Percentiles rank a stretch among this genome's conserved stretches.
Evolutionary conservation across 192 early-diverging fungal genomes (phyloP).

Genomic region (Linnemannia exigua): DNA sequence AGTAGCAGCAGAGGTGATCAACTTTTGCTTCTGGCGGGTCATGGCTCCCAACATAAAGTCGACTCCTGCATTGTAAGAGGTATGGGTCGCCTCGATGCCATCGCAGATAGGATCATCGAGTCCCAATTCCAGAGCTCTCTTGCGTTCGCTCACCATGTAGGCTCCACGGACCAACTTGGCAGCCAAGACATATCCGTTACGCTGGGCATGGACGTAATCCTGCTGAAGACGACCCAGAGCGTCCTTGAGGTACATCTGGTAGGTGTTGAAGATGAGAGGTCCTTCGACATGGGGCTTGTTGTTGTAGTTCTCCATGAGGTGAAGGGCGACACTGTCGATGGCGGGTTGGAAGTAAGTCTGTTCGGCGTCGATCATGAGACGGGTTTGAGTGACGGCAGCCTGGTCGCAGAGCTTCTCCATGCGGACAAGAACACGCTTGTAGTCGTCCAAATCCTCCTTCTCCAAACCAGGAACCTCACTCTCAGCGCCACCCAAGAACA

Average conservation of each 20-base stretch:
- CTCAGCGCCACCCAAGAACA: constrained; percentile 38
- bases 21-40: constrained; percentile 26
- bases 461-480: constrained; percentile 33
- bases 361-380: constrained; percentile 94
- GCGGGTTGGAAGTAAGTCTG: constrained; percentile 94
- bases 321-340: constrained; percentile 87
- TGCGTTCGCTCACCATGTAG: constrained; percentile 79
- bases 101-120: constrained; percentile 88
- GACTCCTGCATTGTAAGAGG: constrained; percentile 85
- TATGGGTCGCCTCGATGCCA: constrained; percentile 85
- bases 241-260: constrained; percentile 94
- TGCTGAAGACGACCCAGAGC: constrained; percentile 70
- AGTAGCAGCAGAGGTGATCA: constrained; percentile 27
- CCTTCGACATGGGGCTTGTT: constrained; percentile 29
- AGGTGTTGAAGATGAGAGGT: constrained; percentile 93
- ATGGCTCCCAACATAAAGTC: constrained; percentile 73
- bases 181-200: constrained; percentile 83
- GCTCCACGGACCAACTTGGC: constrained; percentile 92
- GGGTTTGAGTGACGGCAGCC: constrained; percentile 74
- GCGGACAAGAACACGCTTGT: constrained; percentile 76
- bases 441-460: constrained; percentile 77
- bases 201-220: constrained; percentile 76
- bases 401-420: constrained; percentile 75
- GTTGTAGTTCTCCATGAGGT: constrained; percentile 83
- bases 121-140: constrained; percentile 76